Conservation (phyloP, 73 alveolate genomes). For the Diophrys appendiculata region DNA sequence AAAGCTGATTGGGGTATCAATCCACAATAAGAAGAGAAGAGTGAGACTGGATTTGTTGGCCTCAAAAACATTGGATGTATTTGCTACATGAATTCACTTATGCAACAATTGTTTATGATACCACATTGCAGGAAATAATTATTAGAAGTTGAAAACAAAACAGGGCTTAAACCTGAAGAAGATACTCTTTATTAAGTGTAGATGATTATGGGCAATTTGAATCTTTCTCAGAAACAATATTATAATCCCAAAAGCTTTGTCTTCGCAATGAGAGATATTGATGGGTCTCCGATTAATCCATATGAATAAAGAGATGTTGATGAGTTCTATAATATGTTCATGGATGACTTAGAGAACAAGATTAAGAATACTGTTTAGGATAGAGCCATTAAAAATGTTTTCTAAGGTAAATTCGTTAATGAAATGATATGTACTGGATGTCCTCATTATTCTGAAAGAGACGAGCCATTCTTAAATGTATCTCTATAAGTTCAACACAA, state of each 20-base stretch:
- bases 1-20: constrained; percentile 67
- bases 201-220: constrained; percentile 76
- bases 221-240: constrained; percentile 79
- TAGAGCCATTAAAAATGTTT: constrained; percentile 72
- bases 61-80: constrained; percentile 87
- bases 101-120: constrained; percentile 89
- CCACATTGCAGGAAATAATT: constrained; percentile 73
- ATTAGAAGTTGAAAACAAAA: constrained; percentile 49
- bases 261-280: constrained; percentile 70
- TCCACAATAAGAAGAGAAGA: constrained; percentile 59
- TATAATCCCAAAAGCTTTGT: constrained; percentile 82
- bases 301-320: constrained; percentile 84
- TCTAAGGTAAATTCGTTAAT: constrained; percentile 84
- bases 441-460: constrained; percentile 85
- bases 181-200: constrained; percentile 79
- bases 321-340: constrained; percentile 87
- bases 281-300: constrained; percentile 76
- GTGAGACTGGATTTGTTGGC: constrained; percentile 88
- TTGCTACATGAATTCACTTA: constrained; percentile 91
- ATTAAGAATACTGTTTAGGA: constrained; percentile 77
- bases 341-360: constrained; percentile 87
- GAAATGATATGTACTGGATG: constrained; percentile 76
- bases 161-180: constrained; percentile 50
- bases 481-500: constrained; percentile 80
- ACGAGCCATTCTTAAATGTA: constrained; percentile 84